Base-by-base conservation (phyloP, 257 asterid species). In the Rehmannia glutinosa region DNA sequence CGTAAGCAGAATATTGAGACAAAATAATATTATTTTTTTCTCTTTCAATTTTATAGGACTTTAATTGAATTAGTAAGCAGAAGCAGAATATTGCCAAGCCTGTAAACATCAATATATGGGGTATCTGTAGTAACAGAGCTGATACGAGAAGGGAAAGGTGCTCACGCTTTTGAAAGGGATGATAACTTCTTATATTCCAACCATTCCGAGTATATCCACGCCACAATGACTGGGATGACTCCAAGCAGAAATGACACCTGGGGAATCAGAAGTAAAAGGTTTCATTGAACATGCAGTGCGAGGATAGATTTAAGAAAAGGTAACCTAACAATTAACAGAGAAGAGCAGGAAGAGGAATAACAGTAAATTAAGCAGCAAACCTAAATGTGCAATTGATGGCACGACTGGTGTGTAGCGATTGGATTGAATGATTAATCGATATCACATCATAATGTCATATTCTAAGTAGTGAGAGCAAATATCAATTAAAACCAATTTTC, bases 171-270 rank as follows among this genome's bases (percentile, higher is more conserved):
- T 23, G 79, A 43, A 24, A 67, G 70, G 24, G 73, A 64, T 30
- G 85, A 72, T 41, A 85, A 71, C 78, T 79, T 90, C 66, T 58
- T 82, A 75, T 83, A 77, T 74, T 81, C 92, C 77, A 91, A 71
- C 86, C 87, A 86, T 78, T 91, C 96, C 12, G 95, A 71, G 74
- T 91, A 88, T 38, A 86, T 60, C 97, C 96, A 91, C 35, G 92
- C 80, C 42, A 83, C 72, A 62, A 91, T 54, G 66, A 90, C 72
- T 30, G 97, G 96, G 61, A 88, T 62, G 63, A 75, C 55, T 64
- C 96, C 97, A 70, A 91, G 92, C 72, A 91, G 73, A 80, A 86
- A 90, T 62, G 97, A 87, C 83, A 87, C 95, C 95, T 90, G 87
- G 38, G n/a, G 59, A 67, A 80, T 45, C 68, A 59, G 39, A 73